These are phyloP conservation scores for Septoria linicola DNA, from an alignment of 2,329 filamentous ascomycete genomes.

Conservation along the genomic window DNA sequence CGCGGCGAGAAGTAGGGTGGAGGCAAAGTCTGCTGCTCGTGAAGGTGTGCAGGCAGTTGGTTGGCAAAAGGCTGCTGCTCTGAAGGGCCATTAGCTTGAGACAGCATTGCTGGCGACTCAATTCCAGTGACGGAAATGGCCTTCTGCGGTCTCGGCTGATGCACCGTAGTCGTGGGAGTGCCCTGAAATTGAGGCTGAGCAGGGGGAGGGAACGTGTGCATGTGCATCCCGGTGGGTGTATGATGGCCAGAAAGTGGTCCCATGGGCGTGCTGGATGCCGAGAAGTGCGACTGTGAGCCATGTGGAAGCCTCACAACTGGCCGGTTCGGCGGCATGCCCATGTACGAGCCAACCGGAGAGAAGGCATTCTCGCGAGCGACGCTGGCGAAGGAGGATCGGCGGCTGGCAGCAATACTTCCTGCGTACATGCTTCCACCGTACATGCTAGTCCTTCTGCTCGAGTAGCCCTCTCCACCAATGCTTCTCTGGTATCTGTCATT, in stretches of 20 bases:
- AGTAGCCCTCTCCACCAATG: constrained; percentile 66
- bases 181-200: constrained; percentile 60
- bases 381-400: constrained; percentile 75
- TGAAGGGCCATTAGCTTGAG: constrained; percentile 49
- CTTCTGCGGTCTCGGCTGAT: constrained; percentile 94
- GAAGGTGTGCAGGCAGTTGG: constrained; percentile 78
- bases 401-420: constrained; percentile 82
- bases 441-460: constrained; percentile 75
- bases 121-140: constrained; percentile 89
- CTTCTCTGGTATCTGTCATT: constrained; percentile 69
- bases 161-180: constrained; percentile 70
- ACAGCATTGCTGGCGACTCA: constrained; percentile 71
- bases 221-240: constrained; percentile 52
- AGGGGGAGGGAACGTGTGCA: constrained; percentile 54
- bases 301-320: constrained; percentile 85
- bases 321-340: constrained; percentile 58
- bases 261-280: constrained; percentile 35
- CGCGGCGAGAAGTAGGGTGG: constrained; percentile 52
- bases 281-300: constrained; percentile 43
- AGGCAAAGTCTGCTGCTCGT: constrained; percentile 52
- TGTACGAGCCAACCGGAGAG: constrained; percentile 74
- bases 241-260: constrained; percentile 37
- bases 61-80: constrained; percentile 89
- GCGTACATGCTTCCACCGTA: constrained; percentile 80
- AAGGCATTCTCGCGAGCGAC: constrained; percentile 70